Evolutionary conservation across 371 early-diverging fungal genomes (phyloP), one percentile per base, ranked within the genome.

Genomic region (Mortierella sp.): DNA sequence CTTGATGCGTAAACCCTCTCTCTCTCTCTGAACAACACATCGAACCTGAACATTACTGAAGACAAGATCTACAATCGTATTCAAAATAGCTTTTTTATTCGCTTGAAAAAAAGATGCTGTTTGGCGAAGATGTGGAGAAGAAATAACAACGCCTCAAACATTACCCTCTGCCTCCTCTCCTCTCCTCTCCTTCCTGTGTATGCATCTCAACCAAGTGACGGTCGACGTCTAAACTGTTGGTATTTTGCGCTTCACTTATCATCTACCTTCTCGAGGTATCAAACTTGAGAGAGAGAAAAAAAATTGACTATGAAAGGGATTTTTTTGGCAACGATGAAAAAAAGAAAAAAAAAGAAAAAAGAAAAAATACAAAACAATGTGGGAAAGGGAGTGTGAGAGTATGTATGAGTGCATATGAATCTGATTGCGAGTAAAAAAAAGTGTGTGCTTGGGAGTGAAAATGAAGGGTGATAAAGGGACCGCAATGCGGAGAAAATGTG

Each of bases 301-400:
- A 68, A 24, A 29, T 31, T 48, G 24, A 10, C 48, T 16, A 72
- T 31, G 48, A 45, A 41, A 34, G 47, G 24, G 48, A 48, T 22
- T 69, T 41, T 7, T 64, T 40, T 34, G 66, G 31, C 22, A n/a
- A n/a, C n/a, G n/a, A n/a, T 43, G 44, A 58, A 2, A 66, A 64
- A 13, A 39, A 61, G n/a, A 72, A 64, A 64, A 71, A 53, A 45
- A 45, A 44, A 40, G 40, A 68, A 48, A 26, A 61, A 45, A 24
- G 66, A 61, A 9, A 64, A 14, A 29, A 24, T 39, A 45, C 34
- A 53, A 24, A 44, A 65, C 70, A 45, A 55, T 34, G 45, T 3
- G 24, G 47, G 50, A 39, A 31, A 64, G 44, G 47, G n/a, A 44
- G 34, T 31, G 34, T 45, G 45, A 39, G 7, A 41, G 47, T 29